A percentile compares a stretch with the other conserved stretches of the same genome.
These are phyloP conservation scores for Naganishia sp. DNA, from an alignment of 1,284 basidiomycete genomes.

Conservation along the genomic window DNA sequence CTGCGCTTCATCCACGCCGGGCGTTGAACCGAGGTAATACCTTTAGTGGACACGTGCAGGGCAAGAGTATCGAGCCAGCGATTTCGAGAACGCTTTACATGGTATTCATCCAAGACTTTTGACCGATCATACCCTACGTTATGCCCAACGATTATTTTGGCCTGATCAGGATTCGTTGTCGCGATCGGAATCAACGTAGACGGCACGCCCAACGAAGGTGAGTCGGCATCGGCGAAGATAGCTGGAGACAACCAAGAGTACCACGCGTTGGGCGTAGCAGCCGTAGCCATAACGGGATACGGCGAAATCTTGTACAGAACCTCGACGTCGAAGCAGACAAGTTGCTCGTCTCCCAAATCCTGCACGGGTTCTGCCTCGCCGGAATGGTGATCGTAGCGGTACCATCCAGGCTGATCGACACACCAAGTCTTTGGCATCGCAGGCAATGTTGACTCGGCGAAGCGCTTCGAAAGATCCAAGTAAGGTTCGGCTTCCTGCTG, in stretches of 20 bases:
- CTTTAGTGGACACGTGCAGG: conserved; percentile 88
- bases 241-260: conserved; percentile 96
- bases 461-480: conserved; percentile 69
- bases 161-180: conserved; percentile 36
- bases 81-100: conserved; percentile 66
- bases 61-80: conserved; percentile 95
- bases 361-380: conserved; percentile 43
- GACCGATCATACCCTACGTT: conserved; percentile 93
- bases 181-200: conserved; percentile 47
- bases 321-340: conserved; percentile 88
- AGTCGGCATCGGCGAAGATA: conserved; percentile 65
- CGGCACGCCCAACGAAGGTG: conserved; percentile 30
- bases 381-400: conserved; percentile 66
- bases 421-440: conserved; percentile 70
- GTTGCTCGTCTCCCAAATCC: conserved; percentile 64
- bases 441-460: conserved; percentile 63
- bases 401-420: conserved; percentile 78
- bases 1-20: conserved; percentile 85
- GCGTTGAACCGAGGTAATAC: conserved; percentile 92
- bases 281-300: conserved; percentile 87
- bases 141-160: conserved; percentile 83
- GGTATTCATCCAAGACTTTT: conserved; percentile 82
- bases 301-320: conserved; percentile 80
- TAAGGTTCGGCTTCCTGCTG: conserved; percentile 74
- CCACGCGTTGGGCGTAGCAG: conserved; percentile 80